Conservation (phyloP, 768 basidiomycete species). For the Boletus huronensis region DNA sequence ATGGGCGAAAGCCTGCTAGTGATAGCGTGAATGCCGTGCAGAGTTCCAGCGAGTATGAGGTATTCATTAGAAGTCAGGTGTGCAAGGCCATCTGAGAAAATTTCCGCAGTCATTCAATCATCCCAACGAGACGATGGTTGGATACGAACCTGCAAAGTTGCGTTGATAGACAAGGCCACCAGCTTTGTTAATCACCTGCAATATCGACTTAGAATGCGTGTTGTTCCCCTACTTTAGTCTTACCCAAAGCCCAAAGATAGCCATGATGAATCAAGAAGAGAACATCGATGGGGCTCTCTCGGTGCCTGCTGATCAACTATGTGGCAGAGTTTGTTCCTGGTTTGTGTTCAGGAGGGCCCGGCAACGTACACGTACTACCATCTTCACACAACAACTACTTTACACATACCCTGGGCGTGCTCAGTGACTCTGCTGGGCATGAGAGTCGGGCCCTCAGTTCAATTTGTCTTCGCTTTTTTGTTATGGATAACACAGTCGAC, state of each 20-base stretch:
- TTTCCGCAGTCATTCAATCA: neutral
- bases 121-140: neutral
- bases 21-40: slow-evolving; percentile 99
- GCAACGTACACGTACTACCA: neutral
- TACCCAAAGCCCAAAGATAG: slow-evolving; percentile 83
- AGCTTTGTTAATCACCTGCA: slow-evolving; percentile 94
- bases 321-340: neutral
- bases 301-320: neutral
- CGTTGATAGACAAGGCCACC: slow-evolving; percentile 94
- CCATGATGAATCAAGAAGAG: slow-evolving; percentile 43
- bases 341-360: neutral
- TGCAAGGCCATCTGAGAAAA: slow-evolving; percentile 76
- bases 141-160: slow-evolving; percentile 74
- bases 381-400: slow-evolving; percentile 13
- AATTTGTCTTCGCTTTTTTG: slow-evolving; percentile 13
- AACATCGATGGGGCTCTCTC: neutral
- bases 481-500: slow-evolving; percentile 24
- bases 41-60: slow-evolving; percentile 91
- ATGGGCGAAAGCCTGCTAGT: slow-evolving; percentile 86
- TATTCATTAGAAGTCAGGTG: slow-evolving; percentile 91
- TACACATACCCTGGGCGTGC: neutral
- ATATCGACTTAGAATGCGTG: neutral
- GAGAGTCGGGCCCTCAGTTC: slow-evolving; percentile 11
- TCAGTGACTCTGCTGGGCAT: slow-evolving; percentile 6
- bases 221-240: slow-evolving; percentile 15